Conservation (phyloP, 208 protist genomes). For the Blastocrithidia nonstop region DNA sequence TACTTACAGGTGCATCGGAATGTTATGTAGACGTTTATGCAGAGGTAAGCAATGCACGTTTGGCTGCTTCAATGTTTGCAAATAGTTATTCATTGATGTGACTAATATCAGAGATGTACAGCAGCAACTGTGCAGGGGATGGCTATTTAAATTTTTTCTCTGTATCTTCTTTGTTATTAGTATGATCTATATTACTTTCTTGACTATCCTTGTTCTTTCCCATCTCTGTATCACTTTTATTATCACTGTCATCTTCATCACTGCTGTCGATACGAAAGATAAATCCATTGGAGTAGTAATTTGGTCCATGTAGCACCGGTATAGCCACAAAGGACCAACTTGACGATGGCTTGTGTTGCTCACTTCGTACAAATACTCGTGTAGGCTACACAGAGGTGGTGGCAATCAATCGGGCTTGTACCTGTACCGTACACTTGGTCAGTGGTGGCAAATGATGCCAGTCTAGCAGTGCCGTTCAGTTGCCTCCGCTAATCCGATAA, state of each 20-base stretch:
- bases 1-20: no score
- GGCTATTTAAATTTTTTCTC: neutral
- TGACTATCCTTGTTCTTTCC: no score
- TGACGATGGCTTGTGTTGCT: neutral
- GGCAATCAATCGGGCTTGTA: no score
- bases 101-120: slow-evolving; percentile 49
- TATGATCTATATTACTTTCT: no score
- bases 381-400: no score
- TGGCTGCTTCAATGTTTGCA: neutral
- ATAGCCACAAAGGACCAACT: slow-evolving; percentile 21
- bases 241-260: neutral
- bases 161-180: no score
- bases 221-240: no score
- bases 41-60: no score
- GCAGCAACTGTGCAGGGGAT: slow-evolving; percentile 5
- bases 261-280: slow-evolving; percentile 16
- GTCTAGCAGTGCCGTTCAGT: slow-evolving; percentile 2
- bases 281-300: slow-evolving; percentile 35
- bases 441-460: neutral
- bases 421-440: neutral
- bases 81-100: slow-evolving; percentile 10
- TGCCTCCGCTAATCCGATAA: neutral
- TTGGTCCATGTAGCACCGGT: slow-evolving; percentile 23
- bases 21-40: no score
- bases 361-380: no score